Evolutionary conservation across 257 asterid species (phyloP).

Genomic region (Leptodermis oblonga): DNA sequence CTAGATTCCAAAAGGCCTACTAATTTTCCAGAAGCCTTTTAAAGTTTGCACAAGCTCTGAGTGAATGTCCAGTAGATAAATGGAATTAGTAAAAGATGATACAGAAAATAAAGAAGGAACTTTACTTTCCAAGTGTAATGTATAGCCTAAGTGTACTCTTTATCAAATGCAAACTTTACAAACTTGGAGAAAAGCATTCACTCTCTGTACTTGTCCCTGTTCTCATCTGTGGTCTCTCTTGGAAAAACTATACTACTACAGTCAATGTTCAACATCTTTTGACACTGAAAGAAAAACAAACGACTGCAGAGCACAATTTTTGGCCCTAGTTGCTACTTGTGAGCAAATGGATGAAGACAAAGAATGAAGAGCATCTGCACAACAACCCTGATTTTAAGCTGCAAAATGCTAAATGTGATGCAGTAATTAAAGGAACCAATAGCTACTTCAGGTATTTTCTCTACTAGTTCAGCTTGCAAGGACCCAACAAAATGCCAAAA

Average conservation of each 20-base stretch:
- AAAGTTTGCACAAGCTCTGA: not conserved
- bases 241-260: not conserved
- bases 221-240: not conserved
- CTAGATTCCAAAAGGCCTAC: too few species aligned
- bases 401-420: not conserved
- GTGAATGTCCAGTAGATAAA: not conserved
- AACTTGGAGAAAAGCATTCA: not conserved
- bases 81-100: not conserved
- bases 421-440: not conserved
- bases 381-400: too few species aligned
- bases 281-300: too few species aligned
- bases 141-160: not conserved
- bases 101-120: too few species aligned
- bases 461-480: not conserved
- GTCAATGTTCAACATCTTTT: not conserved
- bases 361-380: not conserved
- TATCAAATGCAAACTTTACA: not conserved
- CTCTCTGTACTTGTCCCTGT: not conserved
- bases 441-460: not conserved
- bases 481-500: not conserved
- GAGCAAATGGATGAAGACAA: not conserved
- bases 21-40: too few species aligned
- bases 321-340: not conserved
- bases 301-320: not conserved
- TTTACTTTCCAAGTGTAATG: not conserved